Evolutionary conservation across 495 filamentous ascomycete genomes (phyloP).

Genomic region (Lasiosphaeriaceae sp.): DNA sequence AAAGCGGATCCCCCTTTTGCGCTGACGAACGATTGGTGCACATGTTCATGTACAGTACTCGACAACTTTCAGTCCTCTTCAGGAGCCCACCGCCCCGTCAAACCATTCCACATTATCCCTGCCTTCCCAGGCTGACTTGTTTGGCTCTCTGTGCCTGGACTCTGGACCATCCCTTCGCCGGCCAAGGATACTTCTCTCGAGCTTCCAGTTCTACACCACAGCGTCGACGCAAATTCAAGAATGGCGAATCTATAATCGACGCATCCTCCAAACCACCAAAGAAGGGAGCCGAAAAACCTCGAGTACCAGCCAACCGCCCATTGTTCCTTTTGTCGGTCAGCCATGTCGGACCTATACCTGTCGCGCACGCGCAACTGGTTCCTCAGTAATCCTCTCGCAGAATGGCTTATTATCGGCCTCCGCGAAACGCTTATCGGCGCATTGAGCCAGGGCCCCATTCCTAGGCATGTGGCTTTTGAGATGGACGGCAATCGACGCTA

Average conservation of each 20-base stretch:
- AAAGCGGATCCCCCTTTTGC: no score
- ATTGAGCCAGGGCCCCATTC: conserved; percentile 83
- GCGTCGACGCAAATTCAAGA: not conserved
- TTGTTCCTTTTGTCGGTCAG: conserved; percentile 1
- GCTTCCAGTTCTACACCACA: not conserved
- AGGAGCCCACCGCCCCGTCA: no score
- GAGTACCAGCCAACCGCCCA: not conserved
- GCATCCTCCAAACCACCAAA: no score
- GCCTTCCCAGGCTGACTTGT: no score
- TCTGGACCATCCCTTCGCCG: no score
- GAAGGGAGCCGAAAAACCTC: not conserved
- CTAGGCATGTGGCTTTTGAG: conserved; percentile 92
- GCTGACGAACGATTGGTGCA: no score
- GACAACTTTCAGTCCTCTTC: no score
- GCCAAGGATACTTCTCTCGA: no score
- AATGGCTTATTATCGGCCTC: conserved; percentile 69
- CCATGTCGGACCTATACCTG: conserved; percentile 59
- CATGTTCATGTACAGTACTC: no score
- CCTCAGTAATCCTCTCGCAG: conserved; percentile 79
- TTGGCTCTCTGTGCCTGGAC: no score
- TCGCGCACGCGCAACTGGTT: conserved; percentile 81
- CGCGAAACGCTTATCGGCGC: conserved; percentile 82
- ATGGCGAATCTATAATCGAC: not conserved
- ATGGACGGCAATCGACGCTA: conserved; percentile 98
- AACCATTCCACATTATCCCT: no score